Evolutionary conservation across 1,139 yeast genomes (phyloP), one percentile per base, ranked within the genome.

Genomic region (Pichia sp.): DNA sequence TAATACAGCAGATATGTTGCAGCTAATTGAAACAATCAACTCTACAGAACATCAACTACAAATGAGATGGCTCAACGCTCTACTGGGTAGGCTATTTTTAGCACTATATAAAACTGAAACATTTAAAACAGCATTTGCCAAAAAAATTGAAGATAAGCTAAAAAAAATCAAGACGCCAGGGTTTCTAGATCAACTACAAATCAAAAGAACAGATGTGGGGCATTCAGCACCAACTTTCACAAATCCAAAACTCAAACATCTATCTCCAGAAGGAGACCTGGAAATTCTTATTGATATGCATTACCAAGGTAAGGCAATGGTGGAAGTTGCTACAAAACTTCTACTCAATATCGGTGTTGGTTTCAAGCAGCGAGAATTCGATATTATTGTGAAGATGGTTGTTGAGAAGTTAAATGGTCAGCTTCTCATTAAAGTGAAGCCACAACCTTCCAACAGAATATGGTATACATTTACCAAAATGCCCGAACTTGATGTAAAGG

Each of bases 391-490:
- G 41, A 76, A 84, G n/a, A 78, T 88, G 1, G 77, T 82, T 0
- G 62, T 88, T 34, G 74, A 74, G 40, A 76, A 71, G 51, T 53
- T 91, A 5, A 79, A 81, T 42, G 98, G 98, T 0, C 83, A 85
- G 2, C 50, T 89, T 48, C 59, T 83, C 1, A 56, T 89, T 23
- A 68, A 74, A 40, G 61, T 89, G 33, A 91, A 91, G 56, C 86
- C 94, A 1, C 95, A 96, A 1, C 97, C 98, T 12, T 79, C 95
- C 4, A 80, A 79, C 45, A 71, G 97, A 52, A 55, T 91, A 1
- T 91, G 98, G 98, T 91, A 86, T 56, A 77, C 86, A 2, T 91
- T 88, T 60, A 86, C 80, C 50, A 62, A 71, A 7, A 86, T 82
- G 70, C 98, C 98, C 0, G 68, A 71, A 14, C 63, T 89, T 60